phyloP scores from a whole-genome alignment of 2,329 filamentous ascomycete species.

The Ceratocystiopsis sp. region DNA sequence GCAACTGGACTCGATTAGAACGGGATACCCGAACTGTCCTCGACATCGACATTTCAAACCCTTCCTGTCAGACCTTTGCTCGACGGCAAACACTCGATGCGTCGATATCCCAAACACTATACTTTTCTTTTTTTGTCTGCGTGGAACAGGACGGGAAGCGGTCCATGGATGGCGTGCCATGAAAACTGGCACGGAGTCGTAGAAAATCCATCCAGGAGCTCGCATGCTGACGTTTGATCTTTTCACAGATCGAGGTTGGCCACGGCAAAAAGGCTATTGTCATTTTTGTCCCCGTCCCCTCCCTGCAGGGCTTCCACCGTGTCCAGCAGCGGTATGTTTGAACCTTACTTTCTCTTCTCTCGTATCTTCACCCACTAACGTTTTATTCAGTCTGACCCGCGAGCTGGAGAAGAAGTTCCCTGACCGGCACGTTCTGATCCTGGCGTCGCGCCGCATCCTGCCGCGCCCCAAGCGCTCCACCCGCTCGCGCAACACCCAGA shows the following conservation, averaged over 20 bases:
- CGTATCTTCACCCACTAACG: too few relatives aligned
- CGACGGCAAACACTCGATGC: not conserved
- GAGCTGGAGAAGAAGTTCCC: conserved; percentile 99
- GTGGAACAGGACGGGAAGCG: conserved; percentile 51
- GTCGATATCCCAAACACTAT: not conserved
- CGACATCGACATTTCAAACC: too few relatives aligned
- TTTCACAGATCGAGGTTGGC: conserved; percentile 88
- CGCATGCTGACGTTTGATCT: conserved; percentile 59
- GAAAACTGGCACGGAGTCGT: not conserved
- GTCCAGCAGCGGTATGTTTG: conserved; percentile 91
- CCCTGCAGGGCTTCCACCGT: conserved; percentile 96
- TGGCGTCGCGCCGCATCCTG: conserved; percentile 95
- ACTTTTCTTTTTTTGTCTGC: too few relatives aligned
- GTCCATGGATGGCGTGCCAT: conserved; percentile 38
- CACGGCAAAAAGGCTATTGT: conserved; percentile 99
- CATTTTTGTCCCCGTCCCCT: conserved; percentile 99
- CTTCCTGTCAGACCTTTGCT: not conserved
- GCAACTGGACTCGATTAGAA: too few relatives aligned
- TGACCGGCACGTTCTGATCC: conserved; percentile 97
- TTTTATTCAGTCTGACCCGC: conserved; percentile 63
- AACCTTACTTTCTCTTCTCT: not conserved
- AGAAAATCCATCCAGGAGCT: conserved; percentile 41
- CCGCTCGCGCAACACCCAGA: conserved; percentile 90
- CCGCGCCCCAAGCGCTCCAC: conserved; percentile 96
- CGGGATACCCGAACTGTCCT: too few relatives aligned